phyloP scores from a whole-genome alignment of 768 basidiomycete genomes.

The Pisolithus microcarpus region DNA sequence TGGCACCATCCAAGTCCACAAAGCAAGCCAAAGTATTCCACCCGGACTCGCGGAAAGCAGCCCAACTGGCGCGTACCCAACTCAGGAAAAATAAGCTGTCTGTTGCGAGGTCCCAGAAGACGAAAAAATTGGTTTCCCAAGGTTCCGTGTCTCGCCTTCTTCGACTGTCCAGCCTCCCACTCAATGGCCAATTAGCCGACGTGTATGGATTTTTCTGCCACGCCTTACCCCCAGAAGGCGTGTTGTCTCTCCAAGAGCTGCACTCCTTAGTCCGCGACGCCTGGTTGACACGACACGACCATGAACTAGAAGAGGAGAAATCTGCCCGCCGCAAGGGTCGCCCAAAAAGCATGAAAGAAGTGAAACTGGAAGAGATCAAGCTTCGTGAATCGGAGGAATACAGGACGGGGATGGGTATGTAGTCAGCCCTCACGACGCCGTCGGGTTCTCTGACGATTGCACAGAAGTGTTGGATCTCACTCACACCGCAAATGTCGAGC shows the following conservation, averaged over 20 bases:
- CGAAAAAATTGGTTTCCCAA: conserved; percentile 47
- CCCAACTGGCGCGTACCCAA: conserved; percentile 59
- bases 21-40: conserved; percentile 80
- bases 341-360: conserved; percentile 64
- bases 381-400: conserved; percentile 65
- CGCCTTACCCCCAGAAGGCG: conserved; percentile 53
- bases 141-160: conserved; percentile 29
- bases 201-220: conserved; percentile 72
- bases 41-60: conserved; percentile 78
- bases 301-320: conserved; percentile 55
- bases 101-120: conserved; percentile 47
- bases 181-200: conserved; percentile 40
- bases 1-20: not conserved
- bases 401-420: conserved; percentile 72
- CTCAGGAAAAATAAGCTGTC: conserved; percentile 64
- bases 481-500: conserved; percentile 55
- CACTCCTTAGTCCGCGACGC: conserved; percentile 57
- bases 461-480: conserved; percentile 78
- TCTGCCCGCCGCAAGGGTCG: conserved; percentile 62
- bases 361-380: conserved; percentile 63
- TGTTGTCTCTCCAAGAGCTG: conserved; percentile 55
- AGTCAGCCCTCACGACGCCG: not conserved
- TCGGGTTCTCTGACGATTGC: conserved; percentile 1
- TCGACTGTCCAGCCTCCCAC: not conserved
- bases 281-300: conserved; percentile 70